These are phyloP conservation scores for Cryptosporidium sp. DNA, from an alignment of 169 alveolate species.

Conservation along the genomic window DNA sequence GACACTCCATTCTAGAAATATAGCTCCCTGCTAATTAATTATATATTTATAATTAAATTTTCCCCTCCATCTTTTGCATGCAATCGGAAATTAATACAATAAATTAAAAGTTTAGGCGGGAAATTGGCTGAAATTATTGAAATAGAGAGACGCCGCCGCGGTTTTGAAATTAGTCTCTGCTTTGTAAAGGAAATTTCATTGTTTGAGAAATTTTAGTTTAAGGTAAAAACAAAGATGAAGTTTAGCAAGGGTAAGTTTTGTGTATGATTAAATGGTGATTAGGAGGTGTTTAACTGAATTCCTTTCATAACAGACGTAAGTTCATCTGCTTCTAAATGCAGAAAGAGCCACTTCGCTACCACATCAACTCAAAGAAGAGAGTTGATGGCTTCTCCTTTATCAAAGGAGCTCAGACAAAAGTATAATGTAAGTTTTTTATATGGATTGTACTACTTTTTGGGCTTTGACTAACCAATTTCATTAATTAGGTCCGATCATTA, in stretches of 20 bases:
- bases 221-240: constrained; percentile 51
- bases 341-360: constrained; percentile 98
- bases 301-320: constrained; percentile 81
- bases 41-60: too few species aligned
- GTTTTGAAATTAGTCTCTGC: constrained; percentile 19
- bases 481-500: constrained; percentile 90
- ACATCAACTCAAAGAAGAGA: constrained; percentile 96
- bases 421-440: constrained; percentile 89
- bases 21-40: background rate
- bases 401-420: constrained; percentile 96
- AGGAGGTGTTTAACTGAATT: background rate
- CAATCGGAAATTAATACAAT: too few species aligned
- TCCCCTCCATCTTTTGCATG: background rate
- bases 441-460: background rate
- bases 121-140: background rate
- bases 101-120: constrained; percentile 6
- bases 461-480: constrained; percentile 3
- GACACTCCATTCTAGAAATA: background rate
- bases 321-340: constrained; percentile 93
- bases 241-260: constrained; percentile 66
- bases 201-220: background rate
- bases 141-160: constrained; percentile 74
- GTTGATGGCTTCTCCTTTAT: constrained; percentile 96
- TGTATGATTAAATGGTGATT: background rate
- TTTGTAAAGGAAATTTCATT: background rate